Evolutionary conservation across 2,329 filamentous ascomycete genomes (phyloP).

Genomic region (Lachnellula cervina): DNA sequence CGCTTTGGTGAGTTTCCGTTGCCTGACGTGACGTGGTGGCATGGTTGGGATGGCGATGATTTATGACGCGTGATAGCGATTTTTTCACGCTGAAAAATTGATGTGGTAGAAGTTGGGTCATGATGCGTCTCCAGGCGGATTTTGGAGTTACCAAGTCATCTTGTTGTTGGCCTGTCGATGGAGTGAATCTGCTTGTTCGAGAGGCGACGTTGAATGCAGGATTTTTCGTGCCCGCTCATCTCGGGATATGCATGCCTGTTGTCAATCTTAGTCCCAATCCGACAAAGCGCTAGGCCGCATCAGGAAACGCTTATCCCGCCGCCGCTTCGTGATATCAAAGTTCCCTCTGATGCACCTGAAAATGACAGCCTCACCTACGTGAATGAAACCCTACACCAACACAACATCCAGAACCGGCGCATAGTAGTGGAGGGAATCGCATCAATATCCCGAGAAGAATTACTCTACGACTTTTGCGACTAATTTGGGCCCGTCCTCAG

Average conservation of each 20-base stretch:
- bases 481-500: background rate
- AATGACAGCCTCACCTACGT: background rate
- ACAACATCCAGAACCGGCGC: background rate
- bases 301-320: too few species aligned
- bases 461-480: background rate
- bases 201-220: constrained; percentile 3
- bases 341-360: background rate
- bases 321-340: too few species aligned
- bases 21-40: background rate
- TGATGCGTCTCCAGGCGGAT: constrained; percentile 23
- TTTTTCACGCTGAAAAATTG: constrained; percentile 27
- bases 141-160: constrained; percentile 16
- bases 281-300: too few species aligned
- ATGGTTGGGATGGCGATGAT: constrained; percentile 11
- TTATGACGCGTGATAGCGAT: constrained; percentile 23
- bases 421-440: background rate
- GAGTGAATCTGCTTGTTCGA: constrained; percentile 5
- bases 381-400: background rate
- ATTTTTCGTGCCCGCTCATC: background rate
- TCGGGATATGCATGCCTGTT: too few species aligned
- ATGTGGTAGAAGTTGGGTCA: constrained; percentile 16
- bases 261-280: too few species aligned
- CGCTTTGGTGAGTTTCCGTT: constrained; percentile 48
- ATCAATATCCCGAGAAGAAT: background rate
- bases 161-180: constrained; percentile 27